Percentiles rank a stretch among this genome's conserved stretches.
Evolutionary conservation across 2,329 filamentous ascomycete species (phyloP).

Genomic region (Aureobasidium vineae): DNA sequence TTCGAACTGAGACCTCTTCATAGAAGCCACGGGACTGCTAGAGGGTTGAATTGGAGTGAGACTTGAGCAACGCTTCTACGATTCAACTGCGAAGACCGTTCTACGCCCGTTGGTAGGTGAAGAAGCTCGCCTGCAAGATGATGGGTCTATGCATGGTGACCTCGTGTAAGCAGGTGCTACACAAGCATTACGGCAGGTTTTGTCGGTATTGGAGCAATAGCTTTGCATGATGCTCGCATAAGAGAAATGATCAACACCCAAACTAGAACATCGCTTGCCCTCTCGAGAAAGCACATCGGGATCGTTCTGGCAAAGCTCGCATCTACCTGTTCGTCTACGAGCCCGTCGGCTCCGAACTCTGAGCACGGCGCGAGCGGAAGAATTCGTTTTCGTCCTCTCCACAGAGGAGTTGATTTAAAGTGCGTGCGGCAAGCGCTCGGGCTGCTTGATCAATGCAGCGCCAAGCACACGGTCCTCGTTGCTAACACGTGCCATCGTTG

Average conservation of each 20-base stretch:
- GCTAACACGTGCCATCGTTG: neutral
- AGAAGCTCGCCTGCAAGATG: neutral
- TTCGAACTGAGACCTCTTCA: conserved; percentile 1
- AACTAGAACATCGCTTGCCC: neutral
- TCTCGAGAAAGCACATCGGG: neutral
- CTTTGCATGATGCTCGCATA: neutral
- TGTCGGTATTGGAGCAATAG: conserved; percentile 16
- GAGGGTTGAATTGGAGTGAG: neutral
- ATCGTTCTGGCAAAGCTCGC: neutral
- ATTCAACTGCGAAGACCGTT: neutral
- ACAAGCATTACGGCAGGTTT: neutral
- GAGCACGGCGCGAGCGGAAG: conserved; percentile 4
- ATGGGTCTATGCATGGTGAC: conserved; percentile 19
- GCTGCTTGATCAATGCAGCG: neutral
- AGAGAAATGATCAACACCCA: neutral
- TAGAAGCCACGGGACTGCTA: neutral
- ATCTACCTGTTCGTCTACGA: neutral
- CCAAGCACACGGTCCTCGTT: neutral
- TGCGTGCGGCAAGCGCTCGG: neutral
- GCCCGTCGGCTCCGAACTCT: neutral
- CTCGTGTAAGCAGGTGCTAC: conserved; percentile 16
- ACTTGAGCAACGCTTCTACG: conserved; percentile 3
- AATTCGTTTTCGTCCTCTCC: conserved; percentile 12
- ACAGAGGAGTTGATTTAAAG: conserved; percentile 3
- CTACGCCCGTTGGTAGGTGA: conserved; percentile 3